Percentiles rank a stretch among this genome's conserved stretches.
Conservation (phyloP, 2,329 filamentous ascomycete species). For the Alternaria sp. region DNA sequence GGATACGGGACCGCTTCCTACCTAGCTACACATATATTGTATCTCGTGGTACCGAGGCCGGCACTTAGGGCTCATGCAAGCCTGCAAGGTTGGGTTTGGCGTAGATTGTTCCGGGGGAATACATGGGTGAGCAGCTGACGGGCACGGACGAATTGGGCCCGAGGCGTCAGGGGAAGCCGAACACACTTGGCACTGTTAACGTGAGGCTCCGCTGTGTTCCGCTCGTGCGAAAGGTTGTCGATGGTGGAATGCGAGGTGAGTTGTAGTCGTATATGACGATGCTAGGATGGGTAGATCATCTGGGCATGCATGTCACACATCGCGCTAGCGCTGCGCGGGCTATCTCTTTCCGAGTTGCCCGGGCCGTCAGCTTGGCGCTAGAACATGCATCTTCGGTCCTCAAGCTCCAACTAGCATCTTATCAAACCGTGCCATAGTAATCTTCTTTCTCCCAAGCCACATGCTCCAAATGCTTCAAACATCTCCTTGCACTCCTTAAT, state of each 20-base stretch:
- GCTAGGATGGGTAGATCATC: background rate
- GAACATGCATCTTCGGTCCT: background rate
- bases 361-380: background rate
- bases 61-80: background rate
- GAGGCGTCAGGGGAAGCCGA: background rate
- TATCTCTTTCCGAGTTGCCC: background rate
- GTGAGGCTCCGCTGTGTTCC: background rate
- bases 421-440: background rate
- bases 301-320: constrained; percentile 5
- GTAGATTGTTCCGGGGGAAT: constrained; percentile 6
- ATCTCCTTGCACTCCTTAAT: background rate
- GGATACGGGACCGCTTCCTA: background rate
- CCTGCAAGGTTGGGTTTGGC: background rate
- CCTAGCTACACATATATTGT: background rate
- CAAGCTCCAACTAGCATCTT: background rate
- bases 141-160: constrained; percentile 1
- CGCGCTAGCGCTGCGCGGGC: background rate
- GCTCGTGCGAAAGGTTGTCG: background rate
- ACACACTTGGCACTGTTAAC: background rate
- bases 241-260: background rate
- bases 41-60: constrained; percentile 3
- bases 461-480: background rate
- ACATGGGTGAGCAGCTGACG: background rate
- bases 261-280: background rate
- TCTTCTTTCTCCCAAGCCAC: background rate